Evolutionary conservation across 2,329 filamentous ascomycete species (phyloP), one percentile per base, ranked within the genome.

Genomic region (Didymella keratinophila): DNA sequence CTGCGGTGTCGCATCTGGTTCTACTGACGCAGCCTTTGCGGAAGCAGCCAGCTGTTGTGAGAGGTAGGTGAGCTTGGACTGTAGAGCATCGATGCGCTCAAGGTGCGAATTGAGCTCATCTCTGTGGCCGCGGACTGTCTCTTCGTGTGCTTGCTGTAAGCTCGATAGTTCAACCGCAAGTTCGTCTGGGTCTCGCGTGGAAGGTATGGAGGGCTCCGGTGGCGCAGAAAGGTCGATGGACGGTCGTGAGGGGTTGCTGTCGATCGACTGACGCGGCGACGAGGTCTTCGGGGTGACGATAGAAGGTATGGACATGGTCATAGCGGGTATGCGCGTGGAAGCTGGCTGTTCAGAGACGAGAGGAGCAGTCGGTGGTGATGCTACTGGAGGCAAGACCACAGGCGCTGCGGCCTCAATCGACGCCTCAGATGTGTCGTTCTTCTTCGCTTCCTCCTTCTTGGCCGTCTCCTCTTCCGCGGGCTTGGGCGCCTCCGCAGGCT

Each of bases 81-180:
- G 92, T 1, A 99, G 80, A 4, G 93, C 90, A 79, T 99, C 95
- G 54, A 97, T 95, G 34, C 90, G 88, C 77, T 99, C 95, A 7
- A 94, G 84, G 62, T 97, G 92, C 47, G 84, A 85, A 69, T 95
- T 88, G 39, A 93, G 84, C 73, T 98, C 95, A 67, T 95, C 91
- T 57, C 94, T 89, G 64, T 91, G 86, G 61, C 87, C 84, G 32
- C 78, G 78, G 58, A 87, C 80, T 0, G 81, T 81, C 28, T 79
- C 77, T 46, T 82, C 79, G 45, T 86, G 78, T 51, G 83, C 78
- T 70, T 81, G 71, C 69, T 80, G 80, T 61, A 86, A 74, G 42
- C 81, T 77, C 6, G 79, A 71, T 39, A 86, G 76, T 20, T 81
- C 78, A 3, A 76, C 69, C 50, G 83, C 79, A 14, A 83, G 70